phyloP scores from a whole-genome alignment of 768 basidiomycete species.

The Tricholoma furcatifolium region DNA sequence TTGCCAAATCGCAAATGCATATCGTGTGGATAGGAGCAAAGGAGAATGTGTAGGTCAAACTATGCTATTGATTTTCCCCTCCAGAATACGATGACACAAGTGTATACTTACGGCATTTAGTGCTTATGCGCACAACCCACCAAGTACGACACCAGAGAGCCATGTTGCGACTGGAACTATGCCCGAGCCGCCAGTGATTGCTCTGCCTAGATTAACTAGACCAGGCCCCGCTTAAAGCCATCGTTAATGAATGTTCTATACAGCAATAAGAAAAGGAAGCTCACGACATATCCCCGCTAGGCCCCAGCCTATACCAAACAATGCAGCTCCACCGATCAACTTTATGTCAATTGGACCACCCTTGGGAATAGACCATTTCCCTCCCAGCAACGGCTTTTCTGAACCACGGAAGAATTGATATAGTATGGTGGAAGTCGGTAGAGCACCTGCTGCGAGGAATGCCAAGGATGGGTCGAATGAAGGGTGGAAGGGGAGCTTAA shows the following conservation, averaged over 20 bases:
- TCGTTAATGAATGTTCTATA: slow-evolving; percentile 6
- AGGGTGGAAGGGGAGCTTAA: slow-evolving; percentile 44
- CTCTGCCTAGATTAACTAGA: slow-evolving; percentile 59
- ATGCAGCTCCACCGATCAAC: slow-evolving; percentile 48
- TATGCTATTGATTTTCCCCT: too few relatives aligned
- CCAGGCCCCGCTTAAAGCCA: slow-evolving; percentile 53
- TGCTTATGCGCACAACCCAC: slow-evolving; percentile 36
- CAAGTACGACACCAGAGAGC: slow-evolving; percentile 38
- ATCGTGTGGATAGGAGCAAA: background rate
- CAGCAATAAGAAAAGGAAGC: slow-evolving; percentile 22
- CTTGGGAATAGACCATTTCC: slow-evolving; percentile 41
- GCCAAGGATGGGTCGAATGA: slow-evolving; percentile 58
- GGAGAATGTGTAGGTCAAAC: background rate
- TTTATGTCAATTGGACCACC: slow-evolving; percentile 39
- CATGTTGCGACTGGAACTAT: slow-evolving; percentile 35
- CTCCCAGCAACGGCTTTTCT: slow-evolving; percentile 41
- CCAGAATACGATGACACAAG: background rate
- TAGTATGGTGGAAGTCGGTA: slow-evolving; percentile 44
- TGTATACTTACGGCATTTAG: background rate
- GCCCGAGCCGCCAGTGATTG: slow-evolving; percentile 34
- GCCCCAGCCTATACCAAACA: slow-evolving; percentile 68
- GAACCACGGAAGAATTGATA: slow-evolving; percentile 41
- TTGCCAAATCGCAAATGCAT: background rate
- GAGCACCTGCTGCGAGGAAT: slow-evolving; percentile 50
- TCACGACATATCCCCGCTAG: slow-evolving; percentile 60